These are phyloP conservation scores for Aspergillus cristatus DNA, from an alignment of 495 filamentous ascomycete species.

Conservation along the genomic window DNA sequence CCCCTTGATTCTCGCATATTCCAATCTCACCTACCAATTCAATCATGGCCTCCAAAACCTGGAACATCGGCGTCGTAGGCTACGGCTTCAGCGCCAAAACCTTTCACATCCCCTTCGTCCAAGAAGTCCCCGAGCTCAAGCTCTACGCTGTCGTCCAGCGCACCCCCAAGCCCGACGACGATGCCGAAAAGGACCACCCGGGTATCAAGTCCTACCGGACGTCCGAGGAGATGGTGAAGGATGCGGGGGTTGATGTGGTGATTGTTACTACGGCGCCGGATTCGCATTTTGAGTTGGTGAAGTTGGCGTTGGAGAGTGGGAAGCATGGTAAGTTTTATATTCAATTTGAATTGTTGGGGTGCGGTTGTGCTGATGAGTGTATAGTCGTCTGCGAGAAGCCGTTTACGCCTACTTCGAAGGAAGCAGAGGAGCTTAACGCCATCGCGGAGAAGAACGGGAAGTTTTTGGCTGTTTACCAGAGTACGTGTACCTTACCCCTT, in stretches of 20 bases:
- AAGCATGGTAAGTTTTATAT: constrained; percentile 51
- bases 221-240: constrained; percentile 53
- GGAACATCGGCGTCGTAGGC: constrained; percentile 53
- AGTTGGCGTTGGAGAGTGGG: constrained; percentile 57
- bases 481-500: constrained; percentile 22
- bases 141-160: constrained; percentile 78
- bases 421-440: constrained; percentile 61
- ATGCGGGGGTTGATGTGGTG: constrained; percentile 59
- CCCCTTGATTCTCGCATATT: background rate
- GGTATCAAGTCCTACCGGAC: constrained; percentile 53
- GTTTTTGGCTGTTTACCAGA: constrained; percentile 77
- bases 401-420: constrained; percentile 61
- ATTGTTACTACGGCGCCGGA: constrained; percentile 69
- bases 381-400: constrained; percentile 80
- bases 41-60: constrained; percentile 40
- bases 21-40: background rate
- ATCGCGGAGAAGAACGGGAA: constrained; percentile 53
- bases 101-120: constrained; percentile 87
- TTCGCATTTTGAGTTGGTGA: constrained; percentile 59
- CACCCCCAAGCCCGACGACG: constrained; percentile 51
- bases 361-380: background rate
- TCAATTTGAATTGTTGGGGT: background rate
- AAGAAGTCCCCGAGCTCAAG: constrained; percentile 50
- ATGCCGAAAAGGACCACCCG: constrained; percentile 60
- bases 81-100: constrained; percentile 77